Evolutionary conservation across 2,329 filamentous ascomycete species (phyloP).

Genomic region (Alternaria novae-zelandiae): DNA sequence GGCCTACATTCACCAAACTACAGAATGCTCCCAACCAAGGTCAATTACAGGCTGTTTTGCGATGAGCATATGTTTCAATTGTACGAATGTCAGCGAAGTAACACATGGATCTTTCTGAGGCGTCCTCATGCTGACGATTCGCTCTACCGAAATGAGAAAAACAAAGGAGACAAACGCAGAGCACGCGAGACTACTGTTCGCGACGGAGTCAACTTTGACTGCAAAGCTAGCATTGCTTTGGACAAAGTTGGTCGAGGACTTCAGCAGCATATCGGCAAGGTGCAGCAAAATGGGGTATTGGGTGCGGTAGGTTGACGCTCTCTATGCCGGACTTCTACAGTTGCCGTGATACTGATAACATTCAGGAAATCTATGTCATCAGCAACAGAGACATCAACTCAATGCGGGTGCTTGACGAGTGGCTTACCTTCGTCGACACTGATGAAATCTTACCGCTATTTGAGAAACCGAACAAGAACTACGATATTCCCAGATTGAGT

Average conservation of each 20-base stretch:
- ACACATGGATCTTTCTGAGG: conserved; percentile 50
- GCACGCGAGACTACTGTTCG: conserved; percentile 33
- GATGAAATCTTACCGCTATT: conserved; percentile 48
- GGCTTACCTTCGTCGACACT: conserved; percentile 51
- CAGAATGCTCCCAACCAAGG: conserved; percentile 47
- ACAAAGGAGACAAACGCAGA: conserved; percentile 28
- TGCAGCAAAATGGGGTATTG: conserved; percentile 47
- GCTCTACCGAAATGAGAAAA: conserved; percentile 33
- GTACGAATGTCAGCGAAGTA: conserved; percentile 43
- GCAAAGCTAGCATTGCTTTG: conserved; percentile 46
- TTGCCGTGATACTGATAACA: neutral
- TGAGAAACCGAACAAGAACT: conserved; percentile 41
- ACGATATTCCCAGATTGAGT: conserved; percentile 37
- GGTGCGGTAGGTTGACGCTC: conserved; percentile 43
- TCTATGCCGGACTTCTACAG: neutral
- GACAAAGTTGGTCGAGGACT: conserved; percentile 50
- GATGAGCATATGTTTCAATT: conserved; percentile 49
- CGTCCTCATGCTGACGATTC: conserved; percentile 41
- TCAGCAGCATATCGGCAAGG: conserved; percentile 46
- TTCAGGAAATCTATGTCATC: conserved; percentile 53
- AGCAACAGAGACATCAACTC: conserved; percentile 51
- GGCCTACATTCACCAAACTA: conserved; percentile 42
- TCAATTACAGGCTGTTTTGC: conserved; percentile 48
- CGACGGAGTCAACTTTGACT: conserved; percentile 38
- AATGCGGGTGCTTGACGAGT: conserved; percentile 48